phyloP scores from a whole-genome alignment of 768 basidiomycete species.

The Collybia nuda region DNA sequence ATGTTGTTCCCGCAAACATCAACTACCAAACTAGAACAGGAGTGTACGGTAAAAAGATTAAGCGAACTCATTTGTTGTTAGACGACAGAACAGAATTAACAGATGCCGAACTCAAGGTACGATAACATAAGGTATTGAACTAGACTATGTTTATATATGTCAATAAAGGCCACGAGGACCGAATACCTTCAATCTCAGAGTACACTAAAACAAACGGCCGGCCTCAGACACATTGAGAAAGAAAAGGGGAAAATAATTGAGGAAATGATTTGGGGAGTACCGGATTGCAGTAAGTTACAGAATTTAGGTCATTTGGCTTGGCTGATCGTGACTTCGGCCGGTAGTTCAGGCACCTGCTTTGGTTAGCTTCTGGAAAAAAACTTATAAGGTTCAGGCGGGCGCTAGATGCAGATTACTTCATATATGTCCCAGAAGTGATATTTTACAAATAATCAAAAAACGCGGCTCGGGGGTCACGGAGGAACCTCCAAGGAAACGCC shows the following conservation, averaged over 20 bases:
- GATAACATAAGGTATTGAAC: background rate
- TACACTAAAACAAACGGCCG: conserved; percentile 46
- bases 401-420: conserved; percentile 48
- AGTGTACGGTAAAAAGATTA: conserved; percentile 21
- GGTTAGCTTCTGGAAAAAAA: conserved; percentile 72
- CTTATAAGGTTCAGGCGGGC: conserved; percentile 69
- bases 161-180: conserved; percentile 63
- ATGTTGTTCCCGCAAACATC: conserved; percentile 26
- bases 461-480: conserved; percentile 23
- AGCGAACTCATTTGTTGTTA: conserved; percentile 61
- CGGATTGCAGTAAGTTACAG: conserved; percentile 53
- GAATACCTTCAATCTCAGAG: conserved; percentile 69
- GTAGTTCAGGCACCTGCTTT: conserved; percentile 70
- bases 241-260: conserved; percentile 52
- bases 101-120: conserved; percentile 77
- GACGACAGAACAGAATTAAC: conserved; percentile 80
- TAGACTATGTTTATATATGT: no score
- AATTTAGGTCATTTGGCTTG: background rate
- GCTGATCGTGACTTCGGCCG: background rate
- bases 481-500: conserved; percentile 47
- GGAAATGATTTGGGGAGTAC: conserved; percentile 67
- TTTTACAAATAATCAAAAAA: background rate
- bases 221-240: conserved; percentile 56
- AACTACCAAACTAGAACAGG: conserved; percentile 14
- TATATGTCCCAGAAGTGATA: conserved; percentile 35